These are phyloP conservation scores for Neurospora sp. DNA, from an alignment of 2,329 filamentous ascomycete genomes.

Conservation along the genomic window DNA sequence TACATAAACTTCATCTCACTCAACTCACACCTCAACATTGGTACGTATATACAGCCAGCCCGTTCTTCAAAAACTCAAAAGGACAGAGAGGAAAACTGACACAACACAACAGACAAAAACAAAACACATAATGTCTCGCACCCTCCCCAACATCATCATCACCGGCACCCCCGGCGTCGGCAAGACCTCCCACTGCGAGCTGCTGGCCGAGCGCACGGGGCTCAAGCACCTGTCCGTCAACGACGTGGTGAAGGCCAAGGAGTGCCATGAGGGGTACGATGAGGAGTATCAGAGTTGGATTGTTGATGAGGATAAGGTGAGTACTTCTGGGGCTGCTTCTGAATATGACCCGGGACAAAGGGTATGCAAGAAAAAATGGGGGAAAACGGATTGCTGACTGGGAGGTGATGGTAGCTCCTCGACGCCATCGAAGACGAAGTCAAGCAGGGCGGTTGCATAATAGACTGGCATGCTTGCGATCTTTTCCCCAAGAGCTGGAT, in stretches of 20 bases:
- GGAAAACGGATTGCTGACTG: not conserved
- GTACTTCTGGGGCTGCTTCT: slow-evolving; percentile 5
- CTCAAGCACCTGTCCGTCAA: slow-evolving; percentile 83
- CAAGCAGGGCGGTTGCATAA: slow-evolving; percentile 69
- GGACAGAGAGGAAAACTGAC: not conserved
- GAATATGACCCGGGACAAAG: too few species aligned
- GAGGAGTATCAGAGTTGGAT: slow-evolving; percentile 82
- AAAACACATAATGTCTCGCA: slow-evolving; percentile 29
- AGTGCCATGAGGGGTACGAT: slow-evolving; percentile 80
- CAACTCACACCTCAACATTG: not conserved
- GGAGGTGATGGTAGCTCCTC: slow-evolving; percentile 49
- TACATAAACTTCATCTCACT: not conserved
- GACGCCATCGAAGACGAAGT: slow-evolving; percentile 82
- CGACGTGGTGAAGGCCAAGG: slow-evolving; percentile 78
- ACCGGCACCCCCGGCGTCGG: slow-evolving; percentile 94
- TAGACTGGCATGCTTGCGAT: slow-evolving; percentile 98
- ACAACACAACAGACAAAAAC: not conserved
- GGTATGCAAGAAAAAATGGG: too few species aligned
- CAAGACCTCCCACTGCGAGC: slow-evolving; percentile 87
- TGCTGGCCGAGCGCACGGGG: slow-evolving; percentile 64
- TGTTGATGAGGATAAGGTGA: slow-evolving; percentile 91
- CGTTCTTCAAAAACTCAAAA: not conserved
- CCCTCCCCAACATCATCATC: slow-evolving; percentile 78
- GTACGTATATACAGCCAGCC: not conserved
- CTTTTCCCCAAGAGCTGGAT: slow-evolving; percentile 90